Base-by-base conservation (phyloP, 768 basidiomycete species). In the Mycena albidolilacea region DNA sequence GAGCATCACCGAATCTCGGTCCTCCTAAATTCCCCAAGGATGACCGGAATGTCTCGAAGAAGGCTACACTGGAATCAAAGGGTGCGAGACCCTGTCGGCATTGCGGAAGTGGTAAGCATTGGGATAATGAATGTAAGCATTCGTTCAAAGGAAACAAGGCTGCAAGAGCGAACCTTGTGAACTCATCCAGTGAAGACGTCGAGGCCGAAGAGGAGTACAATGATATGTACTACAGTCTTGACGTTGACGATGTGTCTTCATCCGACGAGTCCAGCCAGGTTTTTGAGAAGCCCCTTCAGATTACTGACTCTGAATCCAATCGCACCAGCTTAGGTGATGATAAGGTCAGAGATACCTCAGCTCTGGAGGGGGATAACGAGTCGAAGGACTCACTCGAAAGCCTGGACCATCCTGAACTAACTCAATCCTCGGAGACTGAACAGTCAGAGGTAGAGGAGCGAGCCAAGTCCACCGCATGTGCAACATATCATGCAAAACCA, bases 171-270 rank as follows among this genome's bases (percentile, higher is more conserved):
- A 79, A 82, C 35, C 35, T 75, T 5, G 72, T 69, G 1, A 58
- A 15, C 2, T 23, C 61, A 8, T 35, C 61, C 0, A 46, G 38
- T 15, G 76, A 80, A 7, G 74, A 79, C 19, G 12, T 21, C 0
- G 14, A 55, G 30, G 80, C 79, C 10, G 78, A 79, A 57, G 77
- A 79, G 4, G 81, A 78, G 2, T 82, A 82, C 60, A 74, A 83
- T 21, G 74, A 78, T 7, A 23, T 76, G 0, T 80, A 78, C 57
- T 78, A 77, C 44, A 63, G 43, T 4, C 17, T 75, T 9, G 64
- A 61, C 41, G 64, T 67, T 10, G 78, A 78, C 17, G 68, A 67
- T 9, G 1, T 17, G 35, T 43, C 46, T 8, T 23, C 21, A 6
- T n/a, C 17, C 1, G 23, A 23, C 12, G 21, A 23, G 43, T 46